Evolutionary conservation across 2,329 filamentous ascomycete species (phyloP).

Genomic region (Fusarium temperatum): DNA sequence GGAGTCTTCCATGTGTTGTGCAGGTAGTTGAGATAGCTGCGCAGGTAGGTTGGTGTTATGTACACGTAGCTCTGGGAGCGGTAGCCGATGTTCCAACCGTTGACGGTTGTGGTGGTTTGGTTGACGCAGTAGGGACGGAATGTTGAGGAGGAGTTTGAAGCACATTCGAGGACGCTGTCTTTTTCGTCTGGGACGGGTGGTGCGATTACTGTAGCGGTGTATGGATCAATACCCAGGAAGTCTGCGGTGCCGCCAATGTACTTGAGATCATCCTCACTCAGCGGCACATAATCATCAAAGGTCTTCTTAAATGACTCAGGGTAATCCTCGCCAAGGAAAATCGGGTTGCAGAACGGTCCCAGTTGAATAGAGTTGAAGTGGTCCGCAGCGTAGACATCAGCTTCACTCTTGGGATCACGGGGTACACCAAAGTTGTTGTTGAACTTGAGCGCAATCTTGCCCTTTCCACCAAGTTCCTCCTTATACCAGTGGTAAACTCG

Average conservation of each 20-base stretch:
- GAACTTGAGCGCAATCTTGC: conserved; percentile 60
- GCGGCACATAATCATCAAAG: conserved; percentile 54
- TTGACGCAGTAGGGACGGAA: conserved; percentile 63
- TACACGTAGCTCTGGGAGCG: conserved; percentile 65
- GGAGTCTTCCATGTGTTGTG: conserved; percentile 65
- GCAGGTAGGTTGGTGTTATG: conserved; percentile 66
- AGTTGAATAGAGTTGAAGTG: conserved; percentile 59
- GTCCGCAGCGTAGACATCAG: conserved; percentile 55
- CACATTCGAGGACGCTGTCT: conserved; percentile 58
- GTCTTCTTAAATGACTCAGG: conserved; percentile 57
- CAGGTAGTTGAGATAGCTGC: conserved; percentile 64
- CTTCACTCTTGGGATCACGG: conserved; percentile 49
- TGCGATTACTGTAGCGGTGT: conserved; percentile 64
- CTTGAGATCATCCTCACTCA: conserved; percentile 58
- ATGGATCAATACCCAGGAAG: conserved; percentile 66
- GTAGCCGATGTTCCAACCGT: conserved; percentile 68
- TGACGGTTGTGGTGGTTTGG: conserved; percentile 55
- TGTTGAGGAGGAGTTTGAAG: conserved; percentile 54
- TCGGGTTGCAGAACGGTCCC: conserved; percentile 61
- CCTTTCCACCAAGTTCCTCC: conserved; percentile 60
- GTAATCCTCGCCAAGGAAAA: conserved; percentile 62
- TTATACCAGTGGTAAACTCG: conserved; percentile 63
- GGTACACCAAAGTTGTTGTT: conserved; percentile 62
- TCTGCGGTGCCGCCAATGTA: conserved; percentile 62
- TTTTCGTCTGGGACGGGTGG: conserved; percentile 48